Percentiles rank a stretch among this genome's conserved stretches.
Evolutionary conservation across 768 basidiomycete species (phyloP).

Genomic region (Russula vinacea): DNA sequence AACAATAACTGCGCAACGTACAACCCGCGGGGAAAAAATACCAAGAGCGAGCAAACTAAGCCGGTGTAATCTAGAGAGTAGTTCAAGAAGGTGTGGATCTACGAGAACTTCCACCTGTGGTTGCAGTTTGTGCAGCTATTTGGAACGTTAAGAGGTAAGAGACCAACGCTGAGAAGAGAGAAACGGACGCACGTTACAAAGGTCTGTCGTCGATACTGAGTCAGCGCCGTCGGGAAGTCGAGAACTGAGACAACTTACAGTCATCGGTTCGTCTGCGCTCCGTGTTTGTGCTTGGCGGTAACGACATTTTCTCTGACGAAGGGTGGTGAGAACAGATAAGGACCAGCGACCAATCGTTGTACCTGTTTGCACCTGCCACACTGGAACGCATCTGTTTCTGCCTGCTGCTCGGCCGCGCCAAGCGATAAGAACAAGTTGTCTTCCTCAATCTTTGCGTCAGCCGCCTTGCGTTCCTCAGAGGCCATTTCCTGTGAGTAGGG

Average conservation of each 20-base stretch:
- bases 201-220: constrained; percentile 49
- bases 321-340: constrained; percentile 4
- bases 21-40: neutral
- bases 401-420: constrained; percentile 83
- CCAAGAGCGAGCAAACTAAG: constrained; percentile 10
- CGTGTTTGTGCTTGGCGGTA: constrained; percentile 97
- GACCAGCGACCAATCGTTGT: constrained; percentile 23
- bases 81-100: constrained; percentile 26
- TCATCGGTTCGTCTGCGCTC: constrained; percentile 99
- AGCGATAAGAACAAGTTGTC: constrained; percentile 90
- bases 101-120: constrained; percentile 68
- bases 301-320: constrained; percentile 68
- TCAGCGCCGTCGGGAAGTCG: constrained; percentile 23
- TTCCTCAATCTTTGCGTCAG: constrained; percentile 75
- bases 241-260: constrained; percentile 48
- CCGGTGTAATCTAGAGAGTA: constrained; percentile 18
- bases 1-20: constrained; percentile 8
- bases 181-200: constrained; percentile 71
- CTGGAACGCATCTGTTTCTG: constrained; percentile 98
- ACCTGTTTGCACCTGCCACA: constrained; percentile 92
- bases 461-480: constrained; percentile 83
- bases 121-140: constrained; percentile 64
- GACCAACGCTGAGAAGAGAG: constrained; percentile 7
- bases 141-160: constrained; percentile 5
- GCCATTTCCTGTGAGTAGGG: constrained; percentile 80